Evolutionary conservation across 192 early-diverging fungal species (phyloP).

Genomic region (Lunasporangiospora selenospora): DNA sequence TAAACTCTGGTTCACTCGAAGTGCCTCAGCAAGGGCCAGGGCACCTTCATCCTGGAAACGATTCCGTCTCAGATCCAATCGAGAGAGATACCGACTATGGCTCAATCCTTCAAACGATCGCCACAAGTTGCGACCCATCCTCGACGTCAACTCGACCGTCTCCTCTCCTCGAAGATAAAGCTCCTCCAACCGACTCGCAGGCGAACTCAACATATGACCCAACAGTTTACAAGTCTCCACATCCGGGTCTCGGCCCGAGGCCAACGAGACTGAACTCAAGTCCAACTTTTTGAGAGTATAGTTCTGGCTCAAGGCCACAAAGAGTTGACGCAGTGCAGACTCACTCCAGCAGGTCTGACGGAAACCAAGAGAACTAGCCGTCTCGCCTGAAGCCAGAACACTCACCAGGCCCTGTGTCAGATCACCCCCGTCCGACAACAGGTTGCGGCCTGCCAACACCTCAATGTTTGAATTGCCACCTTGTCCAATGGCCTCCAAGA

Average conservation of each 20-base stretch:
- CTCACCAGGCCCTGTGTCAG: conserved; percentile 49
- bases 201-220: conserved; percentile 39
- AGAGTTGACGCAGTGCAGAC: conserved; percentile 50
- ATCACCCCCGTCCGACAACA: conserved; percentile 47
- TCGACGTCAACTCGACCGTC: conserved; percentile 17
- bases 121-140: conserved; percentile 46
- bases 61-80: conserved; percentile 41
- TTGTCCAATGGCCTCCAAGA: conserved; percentile 48
- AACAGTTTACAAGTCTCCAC: conserved; percentile 51
- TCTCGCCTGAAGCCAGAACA: conserved; percentile 45
- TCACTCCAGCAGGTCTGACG: conserved; percentile 57
- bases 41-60: conserved; percentile 51
- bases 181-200: conserved; percentile 42
- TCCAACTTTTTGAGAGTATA: conserved; percentile 48
- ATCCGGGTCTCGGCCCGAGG: conserved; percentile 28
- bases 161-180: conserved; percentile 40
- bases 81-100: conserved; percentile 33
- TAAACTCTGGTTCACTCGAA: conserved; percentile 36
- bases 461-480: conserved; percentile 45
- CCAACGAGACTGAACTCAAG: conserved; percentile 43
- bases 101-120: conserved; percentile 35
- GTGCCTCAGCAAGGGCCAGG: conserved; percentile 45
- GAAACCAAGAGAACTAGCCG: conserved; percentile 48
- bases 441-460: conserved; percentile 45
- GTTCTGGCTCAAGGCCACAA: conserved; percentile 52